Base-by-base conservation (phyloP, 2,329 filamentous ascomycete species). In the Aureobasidium sp. region DNA sequence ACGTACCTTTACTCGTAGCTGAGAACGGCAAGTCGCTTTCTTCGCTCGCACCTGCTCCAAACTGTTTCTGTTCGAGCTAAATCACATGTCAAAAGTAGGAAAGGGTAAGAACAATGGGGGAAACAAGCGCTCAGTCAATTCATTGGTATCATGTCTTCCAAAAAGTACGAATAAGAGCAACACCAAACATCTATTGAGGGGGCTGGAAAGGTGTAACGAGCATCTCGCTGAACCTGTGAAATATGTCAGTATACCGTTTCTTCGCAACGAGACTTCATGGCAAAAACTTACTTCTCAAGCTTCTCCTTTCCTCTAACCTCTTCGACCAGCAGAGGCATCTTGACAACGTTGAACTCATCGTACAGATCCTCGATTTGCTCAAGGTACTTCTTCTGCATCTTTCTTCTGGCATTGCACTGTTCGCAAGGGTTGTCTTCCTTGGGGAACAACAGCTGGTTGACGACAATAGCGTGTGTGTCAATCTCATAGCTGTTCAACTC, bases 311-410 rank as follows among this genome's bases (percentile, higher is more conserved):
- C 94, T 70, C 94, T 82, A 11, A 99, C 92, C 78, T 99, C 94
- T 74, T 99, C 93, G 1, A 96, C 90, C 63, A 99, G 78, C 70
- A 99, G 77, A 41, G 94, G 94, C 92, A 99, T 97, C 81, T 93
- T 93, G 68, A 99, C 93, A 41, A 99, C 92, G 73, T 99, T 96
- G 79, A 99, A 99, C 75, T 99, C 94, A 72, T 97, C 92, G 74
- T 99, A 99, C 63, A 99, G 78, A 79, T 99, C 94, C 77, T 96
- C 92, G 70, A 97, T 97, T 81, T 99, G 93, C 73, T 97, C 92
- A 47, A 99, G 82, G 73, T 99, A 99, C 80, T 99, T 99, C 81
- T 91, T 94, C 81, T 99, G 94, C 94, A 99, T 99, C 81, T 95
- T 95, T 71, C 92, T 82, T 66, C 94, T 82, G 49, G 94, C 89